These are phyloP conservation scores for Fusarium sp. DNA, from an alignment of 2,329 filamentous ascomycete genomes.

Conservation along the genomic window DNA sequence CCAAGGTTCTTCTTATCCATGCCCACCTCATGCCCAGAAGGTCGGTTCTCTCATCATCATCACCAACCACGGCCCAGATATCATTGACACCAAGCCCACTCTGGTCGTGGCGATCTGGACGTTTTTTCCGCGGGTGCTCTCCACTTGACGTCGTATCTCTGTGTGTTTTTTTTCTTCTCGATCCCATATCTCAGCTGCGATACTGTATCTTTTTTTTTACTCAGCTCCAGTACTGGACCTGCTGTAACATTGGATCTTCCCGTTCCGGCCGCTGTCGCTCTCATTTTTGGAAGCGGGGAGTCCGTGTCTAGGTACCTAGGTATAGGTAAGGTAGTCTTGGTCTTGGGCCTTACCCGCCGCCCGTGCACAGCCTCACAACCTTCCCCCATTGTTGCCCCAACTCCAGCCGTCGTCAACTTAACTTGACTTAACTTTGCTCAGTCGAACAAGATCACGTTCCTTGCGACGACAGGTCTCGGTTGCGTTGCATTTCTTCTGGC, in stretches of 20 bases:
- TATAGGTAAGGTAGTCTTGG: too few relatives aligned
- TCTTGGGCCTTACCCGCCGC: constrained; percentile 41
- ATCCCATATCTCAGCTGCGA: background rate
- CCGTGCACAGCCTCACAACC: constrained; percentile 49
- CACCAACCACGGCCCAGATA: constrained; percentile 22
- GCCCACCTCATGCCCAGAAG: constrained; percentile 9
- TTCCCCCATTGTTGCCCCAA: constrained; percentile 38
- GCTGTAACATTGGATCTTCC: constrained; percentile 29
- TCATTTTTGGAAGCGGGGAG: constrained; percentile 47
- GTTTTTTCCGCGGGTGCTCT: background rate
- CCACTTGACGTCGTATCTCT: background rate
- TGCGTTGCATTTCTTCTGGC: constrained; percentile 22
- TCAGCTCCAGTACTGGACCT: constrained; percentile 7
- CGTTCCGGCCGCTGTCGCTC: constrained; percentile 43
- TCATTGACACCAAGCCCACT: constrained; percentile 22
- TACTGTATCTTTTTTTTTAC: background rate
- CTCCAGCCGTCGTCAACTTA: constrained; percentile 39
- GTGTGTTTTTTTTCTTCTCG: background rate
- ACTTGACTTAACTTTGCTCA: constrained; percentile 31
- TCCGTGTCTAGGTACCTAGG: constrained; percentile 38
- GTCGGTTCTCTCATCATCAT: constrained; percentile 34
- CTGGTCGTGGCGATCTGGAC: constrained; percentile 20
- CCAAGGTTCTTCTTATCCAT: constrained; percentile 19
- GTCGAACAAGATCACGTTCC: constrained; percentile 34
- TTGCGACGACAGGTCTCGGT: constrained; percentile 32